Base-by-base conservation (phyloP, 805 yeast genomes). In the Saccharomycopsis sp. region DNA sequence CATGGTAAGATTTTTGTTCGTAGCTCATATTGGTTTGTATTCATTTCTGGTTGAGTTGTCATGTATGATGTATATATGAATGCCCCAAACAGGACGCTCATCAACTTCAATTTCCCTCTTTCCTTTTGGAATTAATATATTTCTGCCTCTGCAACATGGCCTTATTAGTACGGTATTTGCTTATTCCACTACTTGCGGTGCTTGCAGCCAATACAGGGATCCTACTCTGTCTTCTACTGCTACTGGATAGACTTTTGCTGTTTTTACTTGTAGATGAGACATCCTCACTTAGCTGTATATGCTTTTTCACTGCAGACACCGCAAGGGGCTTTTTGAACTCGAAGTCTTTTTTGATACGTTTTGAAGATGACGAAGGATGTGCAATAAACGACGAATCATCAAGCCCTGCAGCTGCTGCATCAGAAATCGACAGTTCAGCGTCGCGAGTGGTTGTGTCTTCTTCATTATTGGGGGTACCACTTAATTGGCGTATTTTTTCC, bases 161-260 rank as follows among this genome's bases (percentile, higher is more conserved):
- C 21, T 44, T 44, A 44, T 44, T 44, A 44, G 48, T 44, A 44
- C 48, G 48, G 21, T 44, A 44, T 44, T 44, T 44, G 21, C 48
- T 18, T 16, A 5, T 12, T 16, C 48, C 21, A 44, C 7, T 18
- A 12, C 7, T 44, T 5, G 9, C 16, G 7, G 48, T n/a, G 16
- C n/a, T 37, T 12, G 18, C 21, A 44, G 21, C 48, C 12, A 44
- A 44, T 44, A 44, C 21, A 9, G 63, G 63, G 41, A 61, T 61
- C 37, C 58, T 41, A 16, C 59, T 55, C 47, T 58, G 60, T 8
- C 62, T 59, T 20, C 58, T 53, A 18, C 16, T 24, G 5, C n/a
- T 12, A 15, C 2, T 40, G 40, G 46, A 46, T 21, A n/a, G 21
- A 50, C 51, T 41, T 18, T 15, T 47, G 12, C 52, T 21, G n/a